Evolutionary conservation across 2,329 filamentous ascomycete species (phyloP), one percentile per base, ranked within the genome.

Genomic region (Phoma sp.): DNA sequence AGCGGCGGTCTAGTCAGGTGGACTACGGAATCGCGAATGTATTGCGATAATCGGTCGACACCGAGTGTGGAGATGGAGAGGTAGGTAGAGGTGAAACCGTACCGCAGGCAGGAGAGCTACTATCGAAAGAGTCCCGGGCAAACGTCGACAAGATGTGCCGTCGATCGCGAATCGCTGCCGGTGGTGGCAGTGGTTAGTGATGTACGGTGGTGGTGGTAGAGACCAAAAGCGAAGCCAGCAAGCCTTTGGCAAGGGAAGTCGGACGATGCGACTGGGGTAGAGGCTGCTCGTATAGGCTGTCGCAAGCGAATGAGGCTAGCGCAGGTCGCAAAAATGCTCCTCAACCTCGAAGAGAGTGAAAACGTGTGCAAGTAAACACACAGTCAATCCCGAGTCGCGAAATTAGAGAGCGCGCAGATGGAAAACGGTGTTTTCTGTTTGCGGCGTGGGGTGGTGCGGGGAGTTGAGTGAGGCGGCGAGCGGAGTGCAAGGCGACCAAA

Each of bases 121-220:
- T 96, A 96, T 77, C 88, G 78, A 96, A 96, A 96, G 92, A 92
- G 89, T 96, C 92, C 90, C 92, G 91, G 81, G 82, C 81, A 80
- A 77, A 76, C 74, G 76, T 77, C 80, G 78, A 76, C 71, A 72
- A 71, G 63, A 33, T 57, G 57, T 62, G 60, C 65, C 62, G 65
- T 57, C 61, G 61, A 59, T 62, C 40, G 57, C 60, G 36, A 25
- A 23, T 63, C 47, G 60, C 61, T 60, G 63, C 65, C 65, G 58
- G 40, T 47, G 57, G 55, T 54, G 66, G 69, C 63, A 60, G 61
- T 47, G 56, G 53, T 53, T 57, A 58, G 65, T 64, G 68, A 66
- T 62, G 57, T 39, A 49, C 51, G 40, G 51, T 40, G 23, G 56
- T 59, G 56, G 63, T 57, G 63, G 65, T 38, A 53, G 58, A 62